Base-by-base conservation (phyloP, 805 yeast genomes). In the Kazachstania psychrophila region DNA sequence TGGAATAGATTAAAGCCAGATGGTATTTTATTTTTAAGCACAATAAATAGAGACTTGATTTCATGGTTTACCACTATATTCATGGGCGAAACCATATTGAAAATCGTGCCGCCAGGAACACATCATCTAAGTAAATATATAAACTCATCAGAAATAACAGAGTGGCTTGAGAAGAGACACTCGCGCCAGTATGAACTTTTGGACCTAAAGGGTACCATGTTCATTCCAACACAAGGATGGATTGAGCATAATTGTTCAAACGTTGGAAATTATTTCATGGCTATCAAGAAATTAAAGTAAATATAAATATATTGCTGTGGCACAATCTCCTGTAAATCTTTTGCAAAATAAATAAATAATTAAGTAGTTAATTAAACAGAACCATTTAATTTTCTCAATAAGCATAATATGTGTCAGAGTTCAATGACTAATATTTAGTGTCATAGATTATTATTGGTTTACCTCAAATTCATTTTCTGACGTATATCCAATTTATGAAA, bases 21-120 rank as follows among this genome's bases (percentile, higher is more conserved):
- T 18, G 97, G 98, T 22, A 74, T 82, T 68, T 55, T 89, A 23
- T 86, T 92, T 51, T 52, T 88, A 36, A 86, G 96, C 26, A 92
- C 99, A 0, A 92, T 92, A 40, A 92, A 92, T 61, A 72, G 96
- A 45, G 95, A 92, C 44, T 66, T 75, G 23, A 61, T 86, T 13
- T 77, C 95, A 19, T 89, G 94, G 83, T 75, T 89, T 51, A 86
- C 97, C 12, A 92, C 98, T 0, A 92, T 92, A 20, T 74, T 84
- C 42, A 72, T 85, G 70, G 99, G 86, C 4, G 98, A 92, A 55
- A 70, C 83, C 39, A 58, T 92, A 3, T 60, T 92, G 38, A 58
- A 68, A 22, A 76, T 92, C 30, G 98, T 92, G 2, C 99, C 99
- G 1, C 62, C 66, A 11, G 98, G 97, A 1, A 92, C 98, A 2